Base-by-base conservation (phyloP, 768 basidiomycete genomes). In the Rhizopogon rudus region DNA sequence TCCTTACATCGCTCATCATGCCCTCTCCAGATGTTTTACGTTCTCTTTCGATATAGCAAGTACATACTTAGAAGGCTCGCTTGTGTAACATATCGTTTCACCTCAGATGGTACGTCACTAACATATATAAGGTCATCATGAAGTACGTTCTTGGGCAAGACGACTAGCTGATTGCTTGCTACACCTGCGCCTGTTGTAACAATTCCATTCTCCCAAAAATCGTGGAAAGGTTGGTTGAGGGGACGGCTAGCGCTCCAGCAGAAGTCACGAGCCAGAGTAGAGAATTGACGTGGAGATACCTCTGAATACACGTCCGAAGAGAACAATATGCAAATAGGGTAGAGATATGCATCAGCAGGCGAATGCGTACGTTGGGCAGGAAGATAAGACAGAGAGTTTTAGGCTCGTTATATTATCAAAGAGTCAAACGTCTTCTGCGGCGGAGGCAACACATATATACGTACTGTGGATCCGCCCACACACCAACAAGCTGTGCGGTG, bases 131-230 rank as follows among this genome's bases (percentile, higher is more conserved):
- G 25, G 25, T 25, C 25, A 25, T 25, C 25, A 4, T 5, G 25
- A 25, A 25, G 25, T 3, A 25, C 4, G 25, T 25, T 25, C 25
- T 65, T 63, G 1, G 79, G 81, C 33, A 57, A 57, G 8, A 63
- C 73, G 3, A 91, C 88, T 12, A 89, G 71, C 53, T 83, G 74
- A 67, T 90, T 87, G 67, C 83, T 82, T 42, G 79, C 67, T 1
- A 91, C 76, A 0, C 88, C 88, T 0, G 86, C 84, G 17, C 69
- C 73, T 0, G 85, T 79, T 3, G 89, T 89, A 8, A 88, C 82
- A 52, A 88, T 76, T 1, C 88, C 87, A 55, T 90, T 91, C 84
- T 80, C 13, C 88, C 88, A 70, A 91, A 80, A 57, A 89, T 88
- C 17, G 69, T 75, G 33, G 84, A 87, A 6, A 91, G 76, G 46